phyloP scores from a whole-genome alignment of 768 basidiomycete species.

The Tulasnella sp. region DNA sequence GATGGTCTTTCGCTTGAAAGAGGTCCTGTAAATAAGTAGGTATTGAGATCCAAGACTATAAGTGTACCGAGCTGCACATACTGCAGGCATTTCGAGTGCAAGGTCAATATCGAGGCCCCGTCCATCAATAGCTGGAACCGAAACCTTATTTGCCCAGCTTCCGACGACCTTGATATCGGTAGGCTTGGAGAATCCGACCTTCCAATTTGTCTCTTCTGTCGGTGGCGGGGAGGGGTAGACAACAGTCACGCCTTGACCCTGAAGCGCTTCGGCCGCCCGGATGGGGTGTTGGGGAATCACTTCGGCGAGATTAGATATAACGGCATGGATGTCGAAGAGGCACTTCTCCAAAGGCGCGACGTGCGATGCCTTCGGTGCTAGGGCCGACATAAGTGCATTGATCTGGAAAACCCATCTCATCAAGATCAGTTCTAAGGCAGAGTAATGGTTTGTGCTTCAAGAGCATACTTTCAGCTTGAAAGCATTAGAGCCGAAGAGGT shows the following conservation, averaged over 20 bases:
- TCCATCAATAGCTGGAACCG: constrained; percentile 60
- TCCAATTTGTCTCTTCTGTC: constrained; percentile 77
- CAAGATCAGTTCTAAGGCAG: neutral
- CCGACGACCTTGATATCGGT: constrained; percentile 67
- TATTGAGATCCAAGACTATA: neutral
- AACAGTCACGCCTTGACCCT: constrained; percentile 34
- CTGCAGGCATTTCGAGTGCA: constrained; percentile 78
- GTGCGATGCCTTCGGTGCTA: constrained; percentile 51
- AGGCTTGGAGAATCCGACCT: constrained; percentile 68
- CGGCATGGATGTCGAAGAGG: constrained; percentile 54
- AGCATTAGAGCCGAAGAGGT: constrained; percentile 63
- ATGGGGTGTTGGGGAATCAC: constrained; percentile 54
- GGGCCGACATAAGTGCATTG: constrained; percentile 53
- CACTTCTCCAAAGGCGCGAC: constrained; percentile 53
- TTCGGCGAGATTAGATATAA: constrained; percentile 48
- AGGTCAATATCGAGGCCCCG: constrained; percentile 62
- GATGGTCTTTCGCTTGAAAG: constrained; percentile 94
- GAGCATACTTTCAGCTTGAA: constrained; percentile 70
- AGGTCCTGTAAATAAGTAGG: constrained; percentile 35
- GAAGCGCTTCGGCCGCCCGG: constrained; percentile 35
- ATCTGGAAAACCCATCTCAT: constrained; percentile 28
- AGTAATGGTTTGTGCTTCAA: too few relatives aligned
- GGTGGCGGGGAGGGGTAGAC: constrained; percentile 63
- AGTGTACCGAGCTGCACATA: constrained; percentile 29
- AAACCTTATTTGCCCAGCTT: constrained; percentile 72